phyloP scores from a whole-genome alignment of 2,329 filamentous ascomycete species.

The Penicillium sclerotiorum region DNA sequence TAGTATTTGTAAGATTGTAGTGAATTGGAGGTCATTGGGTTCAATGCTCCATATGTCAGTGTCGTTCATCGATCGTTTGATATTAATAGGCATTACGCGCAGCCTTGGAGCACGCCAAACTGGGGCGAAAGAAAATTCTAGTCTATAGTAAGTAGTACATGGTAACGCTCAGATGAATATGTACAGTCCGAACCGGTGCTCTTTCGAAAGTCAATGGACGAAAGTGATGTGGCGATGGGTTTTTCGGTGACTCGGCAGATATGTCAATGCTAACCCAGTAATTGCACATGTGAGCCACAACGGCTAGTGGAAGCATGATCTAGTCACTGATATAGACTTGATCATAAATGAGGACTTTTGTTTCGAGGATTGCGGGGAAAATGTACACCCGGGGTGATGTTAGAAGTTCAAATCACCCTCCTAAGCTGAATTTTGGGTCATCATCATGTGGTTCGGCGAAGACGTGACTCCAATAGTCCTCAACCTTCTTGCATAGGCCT shows the following conservation, averaged over 20 bases:
- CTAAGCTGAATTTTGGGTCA: conserved; percentile 34
- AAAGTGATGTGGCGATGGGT: too few relatives aligned
- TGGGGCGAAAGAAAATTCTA: too few relatives aligned
- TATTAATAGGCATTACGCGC: conserved; percentile 2
- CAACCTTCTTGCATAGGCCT: conserved; percentile 33
- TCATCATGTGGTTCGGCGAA: conserved; percentile 37
- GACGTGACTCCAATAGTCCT: conserved; percentile 39
- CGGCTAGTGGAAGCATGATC: too few relatives aligned
- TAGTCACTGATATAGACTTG: too few relatives aligned
- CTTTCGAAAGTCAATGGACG: too few relatives aligned
- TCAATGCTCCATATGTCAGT: too few relatives aligned
- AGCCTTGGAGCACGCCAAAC: background rate
- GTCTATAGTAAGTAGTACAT: conserved; percentile 10
- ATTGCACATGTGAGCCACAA: too few relatives aligned
- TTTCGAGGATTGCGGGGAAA: too few relatives aligned
- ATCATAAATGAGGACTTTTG: too few relatives aligned
- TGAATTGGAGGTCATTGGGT: background rate
- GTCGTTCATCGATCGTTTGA: background rate
- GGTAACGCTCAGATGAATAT: conserved; percentile 4
- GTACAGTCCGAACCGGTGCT: background rate
- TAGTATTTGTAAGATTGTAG: background rate
- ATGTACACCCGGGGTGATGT: too few relatives aligned
- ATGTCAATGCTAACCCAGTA: too few relatives aligned
- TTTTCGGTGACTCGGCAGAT: too few relatives aligned
- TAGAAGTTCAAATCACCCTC: conserved; percentile 21